Percentiles rank a stretch among this genome's conserved stretches.
phyloP scores from a whole-genome alignment of 306 rosid species.

The Cucurbita argyrosperma region DNA sequence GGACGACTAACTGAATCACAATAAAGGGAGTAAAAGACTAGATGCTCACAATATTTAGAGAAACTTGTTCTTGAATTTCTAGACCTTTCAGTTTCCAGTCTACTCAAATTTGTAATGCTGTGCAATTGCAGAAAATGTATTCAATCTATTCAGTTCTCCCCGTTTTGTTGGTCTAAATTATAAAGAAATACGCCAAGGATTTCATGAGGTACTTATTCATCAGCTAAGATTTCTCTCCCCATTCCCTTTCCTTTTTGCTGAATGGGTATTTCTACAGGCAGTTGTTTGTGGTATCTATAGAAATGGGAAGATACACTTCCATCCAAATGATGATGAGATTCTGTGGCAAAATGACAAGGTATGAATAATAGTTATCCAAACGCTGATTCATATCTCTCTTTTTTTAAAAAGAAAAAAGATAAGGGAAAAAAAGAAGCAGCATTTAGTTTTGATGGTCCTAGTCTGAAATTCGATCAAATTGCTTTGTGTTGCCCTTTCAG shows the following conservation, averaged over 20 bases:
- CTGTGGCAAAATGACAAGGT: constrained; percentile 79
- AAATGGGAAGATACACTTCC: constrained; percentile 67
- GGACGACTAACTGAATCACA: not conserved
- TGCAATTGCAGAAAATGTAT: constrained; percentile 71
- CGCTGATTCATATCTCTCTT: not conserved
- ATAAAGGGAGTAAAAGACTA: not conserved
- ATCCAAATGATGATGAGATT: constrained; percentile 69
- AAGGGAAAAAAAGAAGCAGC: not conserved
- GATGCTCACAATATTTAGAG: not conserved
- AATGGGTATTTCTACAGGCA: constrained; percentile 44
- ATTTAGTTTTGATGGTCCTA: not conserved
- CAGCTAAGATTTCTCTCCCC: not conserved
- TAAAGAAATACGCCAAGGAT: constrained; percentile 44
- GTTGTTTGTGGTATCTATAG: constrained; percentile 84
- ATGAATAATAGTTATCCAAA: constrained; percentile 13
- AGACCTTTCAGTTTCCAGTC: not conserved
- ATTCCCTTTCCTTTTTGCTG: not conserved
- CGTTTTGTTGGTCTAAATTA: constrained; percentile 50
- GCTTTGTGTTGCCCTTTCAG: not conserved
- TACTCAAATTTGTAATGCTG: constrained; percentile 4
- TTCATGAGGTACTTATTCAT: constrained; percentile 44
- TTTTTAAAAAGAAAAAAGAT: not conserved
- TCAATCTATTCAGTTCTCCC: constrained; percentile 60
- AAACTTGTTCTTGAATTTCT: not conserved
- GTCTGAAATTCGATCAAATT: not conserved